phyloP scores from a whole-genome alignment of 2,329 filamentous ascomycete genomes.

The Sporothrix mexicana region DNA sequence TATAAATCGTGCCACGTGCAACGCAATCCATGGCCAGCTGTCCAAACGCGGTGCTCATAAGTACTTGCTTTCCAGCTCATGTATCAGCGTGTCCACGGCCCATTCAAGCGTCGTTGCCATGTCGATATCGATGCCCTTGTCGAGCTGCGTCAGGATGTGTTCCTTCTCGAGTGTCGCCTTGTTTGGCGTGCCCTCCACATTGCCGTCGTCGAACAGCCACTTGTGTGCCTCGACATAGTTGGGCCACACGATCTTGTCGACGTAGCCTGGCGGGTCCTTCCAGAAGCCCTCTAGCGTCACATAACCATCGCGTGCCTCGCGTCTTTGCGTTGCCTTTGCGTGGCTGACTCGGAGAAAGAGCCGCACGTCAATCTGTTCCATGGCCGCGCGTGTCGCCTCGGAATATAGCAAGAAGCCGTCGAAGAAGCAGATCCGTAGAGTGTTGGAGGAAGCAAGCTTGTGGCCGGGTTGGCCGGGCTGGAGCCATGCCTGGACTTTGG shows the following conservation, averaged over 20 bases:
- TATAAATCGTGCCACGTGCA: neutral
- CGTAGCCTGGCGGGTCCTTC: slow-evolving; percentile 92
- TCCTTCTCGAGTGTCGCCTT: slow-evolving; percentile 48
- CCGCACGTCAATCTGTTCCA: slow-evolving; percentile 71
- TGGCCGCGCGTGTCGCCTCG: slow-evolving; percentile 57
- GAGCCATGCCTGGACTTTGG: slow-evolving; percentile 56
- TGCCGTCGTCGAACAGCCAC: slow-evolving; percentile 75
- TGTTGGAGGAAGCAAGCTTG: slow-evolving; percentile 23
- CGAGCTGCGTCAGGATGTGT: slow-evolving; percentile 57
- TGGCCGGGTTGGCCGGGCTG: slow-evolving; percentile 53
- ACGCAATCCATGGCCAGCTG: neutral
- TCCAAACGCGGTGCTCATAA: neutral
- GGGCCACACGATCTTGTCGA: slow-evolving; percentile 94
- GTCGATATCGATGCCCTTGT: slow-evolving; percentile 56
- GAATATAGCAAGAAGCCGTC: slow-evolving; percentile 90
- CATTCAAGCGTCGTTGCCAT: slow-evolving; percentile 70
- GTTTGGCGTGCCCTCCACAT: slow-evolving; percentile 67
- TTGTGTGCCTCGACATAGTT: slow-evolving; percentile 83
- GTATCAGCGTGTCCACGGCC: slow-evolving; percentile 69
- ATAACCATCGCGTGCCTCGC: slow-evolving; percentile 75
- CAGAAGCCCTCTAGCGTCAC: slow-evolving; percentile 90
- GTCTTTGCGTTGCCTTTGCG: slow-evolving; percentile 65
- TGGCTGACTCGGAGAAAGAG: slow-evolving; percentile 78
- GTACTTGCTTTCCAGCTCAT: slow-evolving; percentile 45
- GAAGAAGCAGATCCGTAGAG: slow-evolving; percentile 69